Percentiles rank a stretch among this genome's conserved stretches.
Evolutionary conservation across 148 eudicot genomes (phyloP).

Genomic region (Camellia japonica): DNA sequence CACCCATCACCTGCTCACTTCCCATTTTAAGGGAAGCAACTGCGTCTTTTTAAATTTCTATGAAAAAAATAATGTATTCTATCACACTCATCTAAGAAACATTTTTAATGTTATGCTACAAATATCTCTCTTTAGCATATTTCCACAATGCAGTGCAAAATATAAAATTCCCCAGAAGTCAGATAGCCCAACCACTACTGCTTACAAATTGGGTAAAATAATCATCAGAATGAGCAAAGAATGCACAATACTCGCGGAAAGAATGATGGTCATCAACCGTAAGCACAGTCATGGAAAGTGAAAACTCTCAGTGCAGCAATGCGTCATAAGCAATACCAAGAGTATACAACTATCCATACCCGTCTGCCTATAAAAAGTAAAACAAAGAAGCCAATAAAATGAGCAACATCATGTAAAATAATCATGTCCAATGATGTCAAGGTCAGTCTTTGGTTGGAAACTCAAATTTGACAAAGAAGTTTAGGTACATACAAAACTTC

Average conservation of each 20-base stretch:
- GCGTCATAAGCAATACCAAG: conserved; percentile 25
- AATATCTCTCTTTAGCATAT: conserved; percentile 5
- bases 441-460: not conserved
- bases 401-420: conserved; percentile 10
- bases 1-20: conserved; percentile 73
- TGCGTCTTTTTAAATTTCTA: conserved; percentile 29
- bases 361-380: conserved; percentile 36
- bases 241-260: conserved; percentile 17
- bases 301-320: conserved; percentile 35
- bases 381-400: conserved; percentile 27
- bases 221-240: conserved; percentile 24
- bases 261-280: conserved; percentile 30
- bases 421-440: not conserved
- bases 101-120: conserved; percentile 16
- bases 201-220: conserved; percentile 23
- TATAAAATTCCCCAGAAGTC: conserved; percentile 9
- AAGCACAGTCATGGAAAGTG: conserved; percentile 26
- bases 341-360: conserved; percentile 16
- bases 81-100: conserved; percentile 30
- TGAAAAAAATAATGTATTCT: conserved; percentile 15
- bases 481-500: not conserved
- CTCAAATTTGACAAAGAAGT: not conserved
- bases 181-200: conserved; percentile 12
- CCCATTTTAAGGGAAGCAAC: conserved; percentile 56
- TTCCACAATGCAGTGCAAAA: conserved; percentile 10